phyloP scores from a whole-genome alignment of 208 protist genomes.

The Leishmania amazonensis region DNA sequence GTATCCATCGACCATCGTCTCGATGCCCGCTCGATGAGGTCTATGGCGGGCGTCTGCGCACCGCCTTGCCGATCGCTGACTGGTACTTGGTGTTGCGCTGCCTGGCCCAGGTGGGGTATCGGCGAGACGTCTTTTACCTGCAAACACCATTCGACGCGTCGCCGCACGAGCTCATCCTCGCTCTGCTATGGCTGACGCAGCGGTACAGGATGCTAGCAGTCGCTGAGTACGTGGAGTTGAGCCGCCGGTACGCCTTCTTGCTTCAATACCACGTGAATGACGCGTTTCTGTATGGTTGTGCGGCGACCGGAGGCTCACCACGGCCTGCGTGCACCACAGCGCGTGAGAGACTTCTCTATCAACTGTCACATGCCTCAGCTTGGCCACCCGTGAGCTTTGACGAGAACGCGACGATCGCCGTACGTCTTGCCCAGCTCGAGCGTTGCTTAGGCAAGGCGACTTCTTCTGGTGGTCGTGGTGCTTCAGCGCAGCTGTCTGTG shows the following conservation, averaged over 20 bases:
- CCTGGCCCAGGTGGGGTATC: constrained; percentile 66
- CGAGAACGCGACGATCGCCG: constrained; percentile 42
- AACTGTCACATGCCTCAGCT: constrained; percentile 41
- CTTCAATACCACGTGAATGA: constrained; percentile 34
- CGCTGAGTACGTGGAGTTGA: constrained; percentile 72
- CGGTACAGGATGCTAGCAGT: constrained; percentile 63
- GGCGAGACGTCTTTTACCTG: constrained; percentile 61
- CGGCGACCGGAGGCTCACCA: not conserved
- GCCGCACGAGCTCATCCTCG: constrained; percentile 68
- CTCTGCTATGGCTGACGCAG: constrained; percentile 79
- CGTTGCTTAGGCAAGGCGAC: constrained; percentile 29
- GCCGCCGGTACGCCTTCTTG: constrained; percentile 54
- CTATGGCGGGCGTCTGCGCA: constrained; percentile 19
- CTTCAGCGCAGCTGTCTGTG: not conserved
- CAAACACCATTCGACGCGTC: constrained; percentile 53
- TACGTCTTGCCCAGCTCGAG: constrained; percentile 50
- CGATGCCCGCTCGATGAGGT: not conserved
- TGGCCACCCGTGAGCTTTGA: constrained; percentile 78
- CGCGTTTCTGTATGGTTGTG: not conserved
- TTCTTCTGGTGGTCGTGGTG: not conserved
- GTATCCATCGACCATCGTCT: not conserved
- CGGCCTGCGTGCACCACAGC: not conserved
- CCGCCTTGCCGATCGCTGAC: constrained; percentile 32
- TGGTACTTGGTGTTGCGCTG: constrained; percentile 63
- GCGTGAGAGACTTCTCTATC: constrained; percentile 35